These are phyloP conservation scores for Ballota nigra DNA, from an alignment of 257 asterid species.

Conservation along the genomic window DNA sequence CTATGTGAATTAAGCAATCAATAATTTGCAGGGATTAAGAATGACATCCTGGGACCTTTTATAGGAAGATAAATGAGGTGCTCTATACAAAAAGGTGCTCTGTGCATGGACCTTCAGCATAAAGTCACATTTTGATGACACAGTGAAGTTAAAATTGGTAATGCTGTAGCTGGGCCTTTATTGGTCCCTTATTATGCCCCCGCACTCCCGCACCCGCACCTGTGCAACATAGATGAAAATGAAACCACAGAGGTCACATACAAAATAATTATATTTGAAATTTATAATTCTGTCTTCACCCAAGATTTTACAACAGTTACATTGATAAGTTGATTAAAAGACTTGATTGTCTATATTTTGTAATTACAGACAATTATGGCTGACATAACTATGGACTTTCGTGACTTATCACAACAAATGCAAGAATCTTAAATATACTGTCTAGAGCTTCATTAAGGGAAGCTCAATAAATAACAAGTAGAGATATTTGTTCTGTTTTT, in stretches of 20 bases:
- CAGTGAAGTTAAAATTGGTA: not conserved
- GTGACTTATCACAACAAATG: not conserved
- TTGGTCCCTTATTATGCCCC: not conserved
- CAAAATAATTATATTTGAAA: too few species aligned
- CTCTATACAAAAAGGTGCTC: not conserved
- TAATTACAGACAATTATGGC: not conserved
- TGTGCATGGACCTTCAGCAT: not conserved
- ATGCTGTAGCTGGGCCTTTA: not conserved
- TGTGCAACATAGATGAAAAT: too few species aligned
- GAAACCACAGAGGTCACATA: too few species aligned
- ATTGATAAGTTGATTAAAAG: not conserved
- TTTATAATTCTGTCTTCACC: not conserved
- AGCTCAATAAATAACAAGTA: slow-evolving; percentile 2
- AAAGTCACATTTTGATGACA: not conserved
- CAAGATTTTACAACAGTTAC: not conserved
- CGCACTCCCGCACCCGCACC: too few species aligned
- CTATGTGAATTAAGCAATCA: not conserved
- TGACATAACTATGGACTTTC: not conserved
- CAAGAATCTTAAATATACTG: too few species aligned
- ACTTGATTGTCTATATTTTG: not conserved
- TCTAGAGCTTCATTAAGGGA: too few species aligned
- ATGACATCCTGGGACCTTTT: not conserved
- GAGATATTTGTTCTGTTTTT: not conserved
- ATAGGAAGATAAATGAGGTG: not conserved
- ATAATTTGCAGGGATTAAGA: not conserved